Evolutionary conservation across 179 eudicot genomes (phyloP).

Genomic region (Silene noctiflora): DNA sequence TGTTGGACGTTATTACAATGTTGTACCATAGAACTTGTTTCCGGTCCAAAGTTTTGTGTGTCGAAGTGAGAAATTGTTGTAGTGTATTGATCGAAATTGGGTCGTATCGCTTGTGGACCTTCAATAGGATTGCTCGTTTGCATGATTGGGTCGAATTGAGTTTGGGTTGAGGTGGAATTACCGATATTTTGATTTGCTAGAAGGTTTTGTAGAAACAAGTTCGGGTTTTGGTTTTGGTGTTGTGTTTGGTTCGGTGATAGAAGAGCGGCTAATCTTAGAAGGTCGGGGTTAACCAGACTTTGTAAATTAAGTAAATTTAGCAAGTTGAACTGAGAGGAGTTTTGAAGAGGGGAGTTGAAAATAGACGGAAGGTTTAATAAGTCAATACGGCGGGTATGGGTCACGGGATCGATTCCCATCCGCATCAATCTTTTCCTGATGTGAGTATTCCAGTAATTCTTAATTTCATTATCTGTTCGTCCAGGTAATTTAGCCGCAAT

Average conservation of each 20-base stretch:
- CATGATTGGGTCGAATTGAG: slow-evolving; percentile 10
- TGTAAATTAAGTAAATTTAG: slow-evolving; percentile 50
- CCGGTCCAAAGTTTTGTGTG: slow-evolving; percentile 20
- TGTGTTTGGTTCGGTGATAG: slow-evolving; percentile 32
- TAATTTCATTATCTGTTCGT: slow-evolving; percentile 87
- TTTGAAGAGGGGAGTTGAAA: slow-evolving; percentile 38
- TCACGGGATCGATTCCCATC: slow-evolving; percentile 94
- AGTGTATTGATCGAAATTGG: slow-evolving; percentile 31
- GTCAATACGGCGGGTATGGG: slow-evolving; percentile 80
- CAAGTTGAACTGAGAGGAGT: slow-evolving; percentile 44
- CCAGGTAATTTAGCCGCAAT: slow-evolving; percentile 89
- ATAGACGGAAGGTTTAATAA: slow-evolving; percentile 64
- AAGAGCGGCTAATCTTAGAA: slow-evolving; percentile 49
- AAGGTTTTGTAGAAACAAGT: slow-evolving; percentile 34
- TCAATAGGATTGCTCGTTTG: slow-evolving; percentile 20
- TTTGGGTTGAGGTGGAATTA: background rate
- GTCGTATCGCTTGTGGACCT: slow-evolving; percentile 32
- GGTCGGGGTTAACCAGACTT: slow-evolving; percentile 54
- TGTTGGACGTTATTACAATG: slow-evolving; percentile 36
- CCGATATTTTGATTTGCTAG: slow-evolving; percentile 19
- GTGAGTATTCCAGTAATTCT: slow-evolving; percentile 94
- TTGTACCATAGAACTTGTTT: slow-evolving; percentile 5
- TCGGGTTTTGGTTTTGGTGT: slow-evolving; percentile 28
- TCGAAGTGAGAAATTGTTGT: slow-evolving; percentile 22
- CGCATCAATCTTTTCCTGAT: slow-evolving; percentile 64